Percentiles rank a stretch among this genome's conserved stretches.
These are phyloP conservation scores for Myrica gale DNA, from an alignment of 306 rosid species.

Conservation along the genomic window DNA sequence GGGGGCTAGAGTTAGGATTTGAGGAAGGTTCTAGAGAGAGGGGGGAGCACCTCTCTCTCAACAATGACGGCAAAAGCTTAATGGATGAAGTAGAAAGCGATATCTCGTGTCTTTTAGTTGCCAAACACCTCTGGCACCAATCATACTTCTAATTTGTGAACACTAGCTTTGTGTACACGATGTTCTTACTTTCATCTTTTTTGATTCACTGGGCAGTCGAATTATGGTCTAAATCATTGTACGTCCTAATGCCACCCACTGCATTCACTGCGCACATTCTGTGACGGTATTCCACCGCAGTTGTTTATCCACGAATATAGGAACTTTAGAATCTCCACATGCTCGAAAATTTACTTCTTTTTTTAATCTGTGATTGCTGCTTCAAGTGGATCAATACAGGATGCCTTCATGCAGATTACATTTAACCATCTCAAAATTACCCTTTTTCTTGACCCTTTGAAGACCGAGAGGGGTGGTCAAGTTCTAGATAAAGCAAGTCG, in stretches of 20 bases:
- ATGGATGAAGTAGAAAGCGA: too few relatives aligned
- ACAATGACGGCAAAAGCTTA: too few relatives aligned
- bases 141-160: background rate
- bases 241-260: background rate
- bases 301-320: background rate
- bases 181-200: background rate
- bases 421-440: background rate
- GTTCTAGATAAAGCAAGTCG: background rate
- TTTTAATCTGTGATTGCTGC: background rate
- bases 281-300: background rate
- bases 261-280: background rate
- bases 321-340: background rate
- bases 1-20: too few relatives aligned
- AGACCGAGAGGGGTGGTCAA: background rate
- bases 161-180: background rate
- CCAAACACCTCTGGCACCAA: background rate
- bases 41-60: too few relatives aligned
- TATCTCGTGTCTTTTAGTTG: background rate
- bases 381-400: background rate
- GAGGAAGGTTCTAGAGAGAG: too few relatives aligned
- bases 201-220: background rate
- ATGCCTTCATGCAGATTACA: background rate
- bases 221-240: background rate
- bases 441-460: background rate
- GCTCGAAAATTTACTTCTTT: constrained; percentile 7